A percentile compares a stretch with the other conserved stretches of the same genome.
phyloP scores from a whole-genome alignment of 176 grass and related monocot species.

The Puccinellia tenuiflora region DNA sequence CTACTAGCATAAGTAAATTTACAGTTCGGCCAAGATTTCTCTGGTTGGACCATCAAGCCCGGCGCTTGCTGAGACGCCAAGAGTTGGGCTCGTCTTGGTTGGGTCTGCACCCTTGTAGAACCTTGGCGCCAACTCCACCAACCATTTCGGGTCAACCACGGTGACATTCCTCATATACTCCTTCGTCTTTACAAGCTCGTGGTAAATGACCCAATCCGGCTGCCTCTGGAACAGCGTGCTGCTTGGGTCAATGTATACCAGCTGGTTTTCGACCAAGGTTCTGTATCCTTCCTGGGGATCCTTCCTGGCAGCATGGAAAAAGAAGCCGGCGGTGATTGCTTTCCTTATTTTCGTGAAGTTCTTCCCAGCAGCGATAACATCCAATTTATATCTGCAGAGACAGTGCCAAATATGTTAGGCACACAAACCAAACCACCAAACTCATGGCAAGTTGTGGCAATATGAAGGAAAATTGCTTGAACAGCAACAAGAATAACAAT shows the following conservation, averaged over 20 bases:
- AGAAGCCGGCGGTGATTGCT: conserved; percentile 91
- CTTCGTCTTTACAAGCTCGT: conserved; percentile 87
- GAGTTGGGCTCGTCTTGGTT: conserved; percentile 90
- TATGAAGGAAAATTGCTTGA: no score
- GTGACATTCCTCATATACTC: conserved; percentile 90
- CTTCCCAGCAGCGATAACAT: conserved; percentile 73
- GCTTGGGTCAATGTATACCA: conserved; percentile 84
- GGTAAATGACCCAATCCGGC: conserved; percentile 89
- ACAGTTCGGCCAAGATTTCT: conserved; percentile 25
- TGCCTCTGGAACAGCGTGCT: conserved; percentile 87
- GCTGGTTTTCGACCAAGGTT: conserved; percentile 87
- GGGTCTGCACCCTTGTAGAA: conserved; percentile 78
- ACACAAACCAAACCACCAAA: no score
- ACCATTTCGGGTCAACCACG: conserved; percentile 74
- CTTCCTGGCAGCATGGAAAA: conserved; percentile 79
- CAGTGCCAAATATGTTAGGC: not conserved
- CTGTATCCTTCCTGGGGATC: conserved; percentile 90
- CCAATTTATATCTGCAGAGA: conserved; percentile 73
- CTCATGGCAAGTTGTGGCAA: no score
- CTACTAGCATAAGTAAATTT: conserved; percentile 20
- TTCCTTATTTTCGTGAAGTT: conserved; percentile 94
- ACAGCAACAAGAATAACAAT: no score
- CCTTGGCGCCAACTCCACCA: conserved; percentile 73
- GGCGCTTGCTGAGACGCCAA: conserved; percentile 86
- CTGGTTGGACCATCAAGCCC: conserved; percentile 51